phyloP scores from a whole-genome alignment of 495 filamentous ascomycete species.

The Lindgomyces ingoldianus region DNA sequence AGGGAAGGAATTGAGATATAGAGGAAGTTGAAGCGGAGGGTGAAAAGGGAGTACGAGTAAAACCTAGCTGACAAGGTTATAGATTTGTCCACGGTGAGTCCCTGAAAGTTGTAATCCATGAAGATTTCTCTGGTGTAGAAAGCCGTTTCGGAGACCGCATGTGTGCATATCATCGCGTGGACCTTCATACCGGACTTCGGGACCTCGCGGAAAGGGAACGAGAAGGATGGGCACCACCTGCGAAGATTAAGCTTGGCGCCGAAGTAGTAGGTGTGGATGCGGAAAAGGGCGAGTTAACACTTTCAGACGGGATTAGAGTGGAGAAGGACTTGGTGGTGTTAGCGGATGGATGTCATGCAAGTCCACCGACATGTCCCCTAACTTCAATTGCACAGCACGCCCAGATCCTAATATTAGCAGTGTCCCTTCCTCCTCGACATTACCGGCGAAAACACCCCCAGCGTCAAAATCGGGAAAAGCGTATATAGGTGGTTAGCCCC shows the following conservation, averaged over 20 bases:
- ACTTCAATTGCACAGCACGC: neutral
- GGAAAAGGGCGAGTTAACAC: conserved; percentile 46
- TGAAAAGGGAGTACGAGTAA: neutral
- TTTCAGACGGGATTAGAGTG: conserved; percentile 44
- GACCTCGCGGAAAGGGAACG: conserved; percentile 43
- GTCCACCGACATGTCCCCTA: neutral
- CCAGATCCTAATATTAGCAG: too few relatives aligned
- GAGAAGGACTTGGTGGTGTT: conserved; percentile 52
- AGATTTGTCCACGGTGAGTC: conserved; percentile 36
- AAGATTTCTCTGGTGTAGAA: conserved; percentile 10
- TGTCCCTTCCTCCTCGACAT: conserved; percentile 30
- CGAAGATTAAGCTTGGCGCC: conserved; percentile 42
- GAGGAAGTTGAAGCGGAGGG: neutral
- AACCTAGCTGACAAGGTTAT: neutral
- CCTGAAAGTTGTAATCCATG: conserved; percentile 18
- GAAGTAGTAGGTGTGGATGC: conserved; percentile 44
- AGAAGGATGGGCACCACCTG: conserved; percentile 40
- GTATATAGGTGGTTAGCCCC: conserved; percentile 18
- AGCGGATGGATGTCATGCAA: conserved; percentile 53
- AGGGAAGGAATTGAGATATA: neutral
- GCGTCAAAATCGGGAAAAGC: conserved; percentile 8
- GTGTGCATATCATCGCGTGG: conserved; percentile 57
- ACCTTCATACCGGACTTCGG: conserved; percentile 54
- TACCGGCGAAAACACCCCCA: neutral
- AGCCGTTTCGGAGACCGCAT: conserved; percentile 36